Evolutionary conservation across 2,329 filamentous ascomycete species (phyloP).

Genomic region (Penicillium sp.): DNA sequence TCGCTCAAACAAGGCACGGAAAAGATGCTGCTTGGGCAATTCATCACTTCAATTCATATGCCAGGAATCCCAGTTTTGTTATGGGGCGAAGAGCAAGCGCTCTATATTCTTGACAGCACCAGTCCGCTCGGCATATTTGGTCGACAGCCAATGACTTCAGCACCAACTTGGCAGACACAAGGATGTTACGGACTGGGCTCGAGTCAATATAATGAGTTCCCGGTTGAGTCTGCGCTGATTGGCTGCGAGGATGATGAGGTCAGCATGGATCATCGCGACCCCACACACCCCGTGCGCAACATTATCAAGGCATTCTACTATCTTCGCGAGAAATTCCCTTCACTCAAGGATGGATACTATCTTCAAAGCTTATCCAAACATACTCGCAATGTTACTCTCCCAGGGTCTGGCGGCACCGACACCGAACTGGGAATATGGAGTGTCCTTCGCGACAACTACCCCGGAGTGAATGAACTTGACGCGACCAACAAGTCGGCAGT

Average conservation of each 20-base stretch:
- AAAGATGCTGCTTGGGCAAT: slow-evolving; percentile 58
- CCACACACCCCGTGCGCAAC: slow-evolving; percentile 62
- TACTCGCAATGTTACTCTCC: slow-evolving; percentile 52
- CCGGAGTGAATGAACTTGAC: slow-evolving; percentile 54
- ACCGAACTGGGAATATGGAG: slow-evolving; percentile 65
- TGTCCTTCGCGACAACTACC: slow-evolving; percentile 53
- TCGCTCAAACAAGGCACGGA: slow-evolving; percentile 57
- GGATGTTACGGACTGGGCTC: slow-evolving; percentile 62
- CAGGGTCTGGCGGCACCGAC: slow-evolving; percentile 55
- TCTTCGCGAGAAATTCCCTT: slow-evolving; percentile 58
- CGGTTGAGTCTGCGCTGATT: slow-evolving; percentile 52
- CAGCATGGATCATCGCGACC: slow-evolving; percentile 63
- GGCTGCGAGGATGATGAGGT: slow-evolving; percentile 61
- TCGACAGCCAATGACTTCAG: slow-evolving; percentile 62
- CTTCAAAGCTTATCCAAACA: slow-evolving; percentile 59
- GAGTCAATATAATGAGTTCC: slow-evolving; percentile 60
- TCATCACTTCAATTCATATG: slow-evolving; percentile 60
- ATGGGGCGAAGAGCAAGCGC: slow-evolving; percentile 70
- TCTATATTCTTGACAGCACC: slow-evolving; percentile 65
- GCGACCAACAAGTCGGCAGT: slow-evolving; percentile 37
- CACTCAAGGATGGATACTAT: slow-evolving; percentile 61
- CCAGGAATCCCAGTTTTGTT: slow-evolving; percentile 62
- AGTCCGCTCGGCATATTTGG: slow-evolving; percentile 67
- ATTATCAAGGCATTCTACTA: slow-evolving; percentile 64
- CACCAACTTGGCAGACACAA: slow-evolving; percentile 64